These are phyloP conservation scores for Rhododendron williamsianum DNA, from an alignment of 148 eudicot species.

Conservation along the genomic window DNA sequence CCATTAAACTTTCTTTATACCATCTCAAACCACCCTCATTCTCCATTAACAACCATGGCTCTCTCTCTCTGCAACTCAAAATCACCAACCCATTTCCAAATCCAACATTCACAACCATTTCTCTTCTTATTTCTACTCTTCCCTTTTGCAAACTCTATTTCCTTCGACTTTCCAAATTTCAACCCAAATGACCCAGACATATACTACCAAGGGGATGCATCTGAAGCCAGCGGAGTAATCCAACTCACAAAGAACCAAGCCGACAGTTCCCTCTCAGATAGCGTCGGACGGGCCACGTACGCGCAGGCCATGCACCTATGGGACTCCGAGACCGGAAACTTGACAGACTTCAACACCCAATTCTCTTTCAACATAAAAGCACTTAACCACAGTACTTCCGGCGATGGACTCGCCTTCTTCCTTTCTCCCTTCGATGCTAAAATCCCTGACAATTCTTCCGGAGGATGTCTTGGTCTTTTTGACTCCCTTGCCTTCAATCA, in stretches of 20 bases:
- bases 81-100: not conserved
- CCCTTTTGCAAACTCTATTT: not conserved
- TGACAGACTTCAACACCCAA: not conserved
- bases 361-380: not conserved
- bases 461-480: not conserved
- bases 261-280: not conserved
- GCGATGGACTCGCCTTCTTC: not conserved
- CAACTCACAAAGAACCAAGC: not conserved
- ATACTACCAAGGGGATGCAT: not conserved
- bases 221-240: not conserved
- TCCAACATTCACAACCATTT: not conserved
- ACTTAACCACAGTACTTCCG: rapidly evolving
- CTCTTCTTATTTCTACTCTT: not conserved
- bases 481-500: not conserved
- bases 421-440: not conserved
- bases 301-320: not conserved
- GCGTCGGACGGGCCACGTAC: not conserved
- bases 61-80: not conserved
- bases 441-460: not conserved
- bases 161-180: not conserved
- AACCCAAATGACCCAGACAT: not conserved
- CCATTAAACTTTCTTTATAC: not conserved
- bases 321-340: not conserved
- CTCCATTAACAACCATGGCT: not conserved
- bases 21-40: not conserved